Evolutionary conservation across 2,329 filamentous ascomycete species (phyloP).

Genomic region (Immersiporthe knoxdaviesiana): DNA sequence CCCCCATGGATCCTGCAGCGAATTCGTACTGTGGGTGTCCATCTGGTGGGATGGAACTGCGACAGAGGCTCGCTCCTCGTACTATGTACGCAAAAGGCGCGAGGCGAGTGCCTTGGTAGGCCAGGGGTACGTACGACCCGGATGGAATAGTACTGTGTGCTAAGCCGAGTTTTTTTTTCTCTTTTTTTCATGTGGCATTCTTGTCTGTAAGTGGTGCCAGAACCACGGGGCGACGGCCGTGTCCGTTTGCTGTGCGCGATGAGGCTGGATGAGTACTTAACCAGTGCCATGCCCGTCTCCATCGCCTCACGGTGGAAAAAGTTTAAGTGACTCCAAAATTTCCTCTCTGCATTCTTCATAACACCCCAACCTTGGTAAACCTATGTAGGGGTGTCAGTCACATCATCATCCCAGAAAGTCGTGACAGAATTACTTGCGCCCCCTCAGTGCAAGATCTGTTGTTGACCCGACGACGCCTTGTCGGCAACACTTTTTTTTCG

Average conservation of each 20-base stretch:
- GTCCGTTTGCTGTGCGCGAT: conserved; percentile 2
- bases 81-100: conserved; percentile 14
- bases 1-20: conserved; percentile 14
- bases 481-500: not conserved
- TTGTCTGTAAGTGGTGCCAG: conserved; percentile 2
- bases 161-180: conserved; percentile 10
- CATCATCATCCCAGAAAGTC: not conserved
- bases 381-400: not conserved
- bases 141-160: conserved; percentile 11
- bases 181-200: conserved; percentile 7
- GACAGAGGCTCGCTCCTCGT: conserved; percentile 3
- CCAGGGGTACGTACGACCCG: not conserved
- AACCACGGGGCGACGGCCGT: conserved; percentile 15
- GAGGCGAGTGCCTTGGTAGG: not conserved
- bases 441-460: not conserved
- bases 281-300: conserved; percentile 20
- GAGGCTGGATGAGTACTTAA: conserved; percentile 28
- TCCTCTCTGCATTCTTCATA: conserved; percentile 13
- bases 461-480: not conserved
- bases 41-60: conserved; percentile 1
- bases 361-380: conserved; percentile 8
- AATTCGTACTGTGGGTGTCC: conserved; percentile 10
- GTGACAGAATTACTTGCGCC: not conserved
- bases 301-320: conserved; percentile 6
- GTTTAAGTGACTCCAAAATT: conserved; percentile 11